A percentile compares a stretch with the other conserved stretches of the same genome.
Evolutionary conservation across 2,329 filamentous ascomycete genomes (phyloP).

Genomic region (Arthrobotrys megalospora): DNA sequence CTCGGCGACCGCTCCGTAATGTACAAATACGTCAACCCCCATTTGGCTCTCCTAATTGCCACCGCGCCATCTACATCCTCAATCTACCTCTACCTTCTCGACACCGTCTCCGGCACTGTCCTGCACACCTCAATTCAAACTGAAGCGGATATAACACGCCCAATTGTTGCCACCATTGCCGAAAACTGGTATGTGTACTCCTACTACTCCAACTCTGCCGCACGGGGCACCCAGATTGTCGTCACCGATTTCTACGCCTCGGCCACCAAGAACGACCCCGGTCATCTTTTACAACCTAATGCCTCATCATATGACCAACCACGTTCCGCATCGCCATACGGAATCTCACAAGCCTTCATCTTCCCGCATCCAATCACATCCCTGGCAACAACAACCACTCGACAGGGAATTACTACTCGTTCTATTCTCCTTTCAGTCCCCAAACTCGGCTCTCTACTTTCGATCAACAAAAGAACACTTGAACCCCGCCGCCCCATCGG

Average conservation of each 20-base stretch:
- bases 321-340: slow-evolving; percentile 77
- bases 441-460: slow-evolving; percentile 78
- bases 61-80: slow-evolving; percentile 73
- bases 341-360: slow-evolving; percentile 84
- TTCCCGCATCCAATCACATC: slow-evolving; percentile 83
- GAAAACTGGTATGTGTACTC: slow-evolving; percentile 98
- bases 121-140: slow-evolving; percentile 79
- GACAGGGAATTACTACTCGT: slow-evolving; percentile 89
- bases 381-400: slow-evolving; percentile 87
- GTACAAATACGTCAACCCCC: slow-evolving; percentile 97
- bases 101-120: slow-evolving; percentile 86
- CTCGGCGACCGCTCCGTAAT: slow-evolving; percentile 91
- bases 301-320: slow-evolving; percentile 83
- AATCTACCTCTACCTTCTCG: slow-evolving; percentile 83
- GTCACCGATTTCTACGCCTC: slow-evolving; percentile 94
- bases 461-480: slow-evolving; percentile 82
- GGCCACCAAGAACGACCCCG: slow-evolving; percentile 84
- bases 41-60: slow-evolving; percentile 76
- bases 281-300: slow-evolving; percentile 79
- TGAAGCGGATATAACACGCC: slow-evolving; percentile 80
- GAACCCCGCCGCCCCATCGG: slow-evolving; percentile 89
- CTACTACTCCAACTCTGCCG: slow-evolving; percentile 74
- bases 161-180: slow-evolving; percentile 82
- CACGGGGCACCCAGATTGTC: slow-evolving; percentile 88
- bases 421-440: slow-evolving; percentile 81